A percentile compares a stretch with the other conserved stretches of the same genome.
Evolutionary conservation across 768 basidiomycete genomes (phyloP).

Genomic region (Termitomyces sp.): DNA sequence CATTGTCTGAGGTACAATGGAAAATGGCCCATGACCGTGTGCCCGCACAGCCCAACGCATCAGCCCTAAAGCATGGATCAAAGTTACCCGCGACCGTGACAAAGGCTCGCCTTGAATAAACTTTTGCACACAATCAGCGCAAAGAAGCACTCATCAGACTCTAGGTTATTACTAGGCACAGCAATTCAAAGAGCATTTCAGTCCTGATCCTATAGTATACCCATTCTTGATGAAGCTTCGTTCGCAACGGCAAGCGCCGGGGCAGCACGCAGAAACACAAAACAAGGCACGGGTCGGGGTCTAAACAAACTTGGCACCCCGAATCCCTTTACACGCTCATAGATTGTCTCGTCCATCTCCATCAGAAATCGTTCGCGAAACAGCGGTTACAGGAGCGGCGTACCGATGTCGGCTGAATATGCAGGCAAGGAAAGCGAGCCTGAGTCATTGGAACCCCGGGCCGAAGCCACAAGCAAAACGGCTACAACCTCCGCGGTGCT

Average conservation of each 20-base stretch:
- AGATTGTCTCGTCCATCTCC: not conserved
- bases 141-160: not conserved
- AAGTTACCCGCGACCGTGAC: not conserved
- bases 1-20: not conserved
- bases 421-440: not conserved
- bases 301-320: not conserved
- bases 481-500: conserved; percentile 5
- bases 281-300: conserved; percentile 1
- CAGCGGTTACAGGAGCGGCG: conserved; percentile 2
- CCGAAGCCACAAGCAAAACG: not conserved
- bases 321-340: not conserved
- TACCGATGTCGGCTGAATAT: not conserved
- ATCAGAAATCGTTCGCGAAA: conserved; percentile 6
- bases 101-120: not conserved
- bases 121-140: conserved; percentile 1
- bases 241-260: conserved; percentile 1
- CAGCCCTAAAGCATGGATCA: not conserved
- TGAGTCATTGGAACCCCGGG: conserved; percentile 2
- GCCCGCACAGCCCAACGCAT: not conserved
- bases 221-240: not conserved
- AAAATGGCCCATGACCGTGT: not conserved
- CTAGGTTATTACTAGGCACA: not conserved
- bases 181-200: not conserved
- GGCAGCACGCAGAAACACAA: not conserved
- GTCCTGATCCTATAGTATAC: not conserved